Base-by-base conservation (phyloP, 1,139 yeast species). In the Yamadazyma songkhlaensis region DNA sequence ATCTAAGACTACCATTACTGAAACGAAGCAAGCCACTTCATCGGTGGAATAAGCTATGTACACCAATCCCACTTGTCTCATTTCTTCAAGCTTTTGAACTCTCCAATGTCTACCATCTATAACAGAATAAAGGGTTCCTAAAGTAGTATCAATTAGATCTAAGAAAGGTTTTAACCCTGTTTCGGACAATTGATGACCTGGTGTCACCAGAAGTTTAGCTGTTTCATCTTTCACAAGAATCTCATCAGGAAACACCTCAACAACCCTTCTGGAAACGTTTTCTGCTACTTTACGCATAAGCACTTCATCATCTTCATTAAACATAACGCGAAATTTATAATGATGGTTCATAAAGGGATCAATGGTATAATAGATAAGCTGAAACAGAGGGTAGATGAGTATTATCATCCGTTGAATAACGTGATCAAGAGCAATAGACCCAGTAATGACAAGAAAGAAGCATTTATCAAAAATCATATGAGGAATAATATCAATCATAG, bases 101-200 rank as follows among this genome's bases (percentile, higher is more conserved):
- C 57, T 51, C 84, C 84, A 79, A 12, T 62, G 50, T 26, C 45
- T 44, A 0, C 81, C 81, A 10, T 60, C 49, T 17, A 54, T 49
- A 10, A 40, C 42, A 2, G 35, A 26, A 47, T 71, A 70, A 32
- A 57, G 47, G 1, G 39, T 33, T n/a, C 64, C 66, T 34, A 72
- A 45, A 37, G 66, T 67, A 8, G 47, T 48, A 14, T 59, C 63
- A 10, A 69, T 43, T 7, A 68, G 44, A 10, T 46, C 44, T 6
- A 63, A 41, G 34, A 59, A 57, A 2, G 51, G 43, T 8, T 20
- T 12, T 6, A 44, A 29, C 2, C 25, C n/a, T 12, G 23, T 20
- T 9, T 8, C 24, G 2, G 7, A 13, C 28, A 34, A 4, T 2
- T n/a, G 10, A 37, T 23, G 48, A 29, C 32, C 39, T 29, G 29